Evolutionary conservation across 2,329 filamentous ascomycete species (phyloP).

Genomic region (Cladosporium sp.): DNA sequence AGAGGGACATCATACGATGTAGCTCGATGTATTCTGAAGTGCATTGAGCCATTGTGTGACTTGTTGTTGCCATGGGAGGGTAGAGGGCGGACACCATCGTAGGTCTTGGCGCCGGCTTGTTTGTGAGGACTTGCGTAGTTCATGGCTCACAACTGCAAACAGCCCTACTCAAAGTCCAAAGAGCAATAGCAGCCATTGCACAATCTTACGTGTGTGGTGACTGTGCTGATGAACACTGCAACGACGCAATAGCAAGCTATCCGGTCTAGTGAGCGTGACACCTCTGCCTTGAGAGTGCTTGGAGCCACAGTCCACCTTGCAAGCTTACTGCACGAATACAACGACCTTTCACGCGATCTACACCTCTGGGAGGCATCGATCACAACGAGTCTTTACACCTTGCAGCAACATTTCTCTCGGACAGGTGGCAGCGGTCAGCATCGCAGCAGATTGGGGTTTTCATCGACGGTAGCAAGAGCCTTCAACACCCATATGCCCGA

Average conservation of each 20-base stretch:
- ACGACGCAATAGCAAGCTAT: neutral
- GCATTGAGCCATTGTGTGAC: constrained; percentile 5
- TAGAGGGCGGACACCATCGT: neutral
- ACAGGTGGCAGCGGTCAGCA: too few relatives aligned
- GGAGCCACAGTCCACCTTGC: neutral
- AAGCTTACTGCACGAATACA: neutral
- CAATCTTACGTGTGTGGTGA: neutral
- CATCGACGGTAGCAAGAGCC: too few relatives aligned
- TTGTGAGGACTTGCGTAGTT: neutral
- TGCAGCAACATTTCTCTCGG: too few relatives aligned
- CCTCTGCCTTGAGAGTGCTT: neutral
- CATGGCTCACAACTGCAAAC: neutral
- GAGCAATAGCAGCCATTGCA: neutral
- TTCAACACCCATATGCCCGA: too few relatives aligned
- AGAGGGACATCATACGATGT: constrained; percentile 8
- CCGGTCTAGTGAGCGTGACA: neutral
- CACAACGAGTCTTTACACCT: neutral
- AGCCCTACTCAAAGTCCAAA: neutral
- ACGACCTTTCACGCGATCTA: neutral
- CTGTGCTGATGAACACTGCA: neutral
- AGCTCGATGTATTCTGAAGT: constrained; percentile 11
- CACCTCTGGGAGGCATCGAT: neutral
- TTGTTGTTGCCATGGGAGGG: constrained; percentile 12
- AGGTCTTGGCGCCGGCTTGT: constrained; percentile 4
- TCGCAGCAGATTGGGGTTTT: too few relatives aligned